Base-by-base conservation (phyloP, 1,139 yeast species). In the Yamadazyma triangularis region DNA sequence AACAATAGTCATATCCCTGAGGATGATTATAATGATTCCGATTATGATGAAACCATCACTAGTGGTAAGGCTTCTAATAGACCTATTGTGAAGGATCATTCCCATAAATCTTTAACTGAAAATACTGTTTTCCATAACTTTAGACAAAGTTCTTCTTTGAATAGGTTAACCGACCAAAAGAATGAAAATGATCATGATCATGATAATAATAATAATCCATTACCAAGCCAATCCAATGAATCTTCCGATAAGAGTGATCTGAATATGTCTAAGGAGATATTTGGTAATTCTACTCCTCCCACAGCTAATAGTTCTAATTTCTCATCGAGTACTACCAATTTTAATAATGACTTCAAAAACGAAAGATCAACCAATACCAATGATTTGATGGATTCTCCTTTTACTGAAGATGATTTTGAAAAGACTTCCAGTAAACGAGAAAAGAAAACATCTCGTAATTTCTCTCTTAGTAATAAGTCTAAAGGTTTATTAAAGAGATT, bases 111-210 rank as follows among this genome's bases (percentile, higher is more conserved):
- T 3, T 50, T 64, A 33, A 58, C 58, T 0, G 58, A 64, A 23
- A 66, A 66, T 34, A 67, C 73, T 1, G 72, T 69, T 1, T 67
- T 63, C 45, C 64, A 50, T 40, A 64, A 61, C 32, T 64, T 67
- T 31, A 56, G 70, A 41, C 36, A 34, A 22, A 24, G 30, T 19
- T 16, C 15, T 10, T 9, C 26, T 25, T 21, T 4, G 13, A 18
- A 6, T 18, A 6, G 9, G 9, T 18, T 12, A n/a, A 8, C 22
- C 4, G 24, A 26, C 11, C 13, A 27, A 23, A 13, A 22, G n/a
- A 16, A 16, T n/a, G 31, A 28, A 14, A 20, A 24, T 11, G 13
- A 9, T 18, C 9, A 14, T 15, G 13, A 19, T 1, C n/a, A n/a
- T n/a, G n/a, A n/a, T n/a, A n/a, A n/a, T n/a, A n/a, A n/a, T n/a